Evolutionary conservation across 257 asterid genomes (phyloP).

Genomic region (Ehretia macrophylla): DNA sequence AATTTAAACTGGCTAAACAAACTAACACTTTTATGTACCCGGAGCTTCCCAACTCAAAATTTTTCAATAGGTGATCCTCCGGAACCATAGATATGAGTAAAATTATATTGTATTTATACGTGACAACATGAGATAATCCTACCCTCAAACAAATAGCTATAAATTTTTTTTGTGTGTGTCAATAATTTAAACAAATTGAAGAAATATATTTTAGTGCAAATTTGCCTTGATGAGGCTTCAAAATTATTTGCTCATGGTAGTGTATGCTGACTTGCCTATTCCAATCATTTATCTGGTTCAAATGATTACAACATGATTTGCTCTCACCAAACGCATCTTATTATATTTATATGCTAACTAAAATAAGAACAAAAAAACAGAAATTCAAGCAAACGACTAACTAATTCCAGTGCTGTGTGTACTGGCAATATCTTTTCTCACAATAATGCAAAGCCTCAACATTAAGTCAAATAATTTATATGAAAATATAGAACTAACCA

Average conservation of each 20-base stretch:
- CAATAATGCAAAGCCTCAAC: neutral
- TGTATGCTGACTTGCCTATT: neutral
- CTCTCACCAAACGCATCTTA: neutral
- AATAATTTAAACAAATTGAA: no score
- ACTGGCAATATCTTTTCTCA: slow-evolving; percentile 1
- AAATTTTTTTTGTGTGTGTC: no score
- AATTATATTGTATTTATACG: no score
- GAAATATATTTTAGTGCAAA: neutral
- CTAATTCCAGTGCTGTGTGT: slow-evolving; percentile 2
- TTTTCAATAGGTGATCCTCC: neutral
- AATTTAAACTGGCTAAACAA: no score
- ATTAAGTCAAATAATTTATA: neutral
- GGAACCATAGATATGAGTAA: no score
- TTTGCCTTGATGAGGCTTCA: neutral
- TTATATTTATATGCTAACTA: neutral
- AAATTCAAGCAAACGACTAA: neutral
- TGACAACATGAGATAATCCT: no score
- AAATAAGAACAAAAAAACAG: slow-evolving; percentile 1
- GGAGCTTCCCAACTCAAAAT: no score
- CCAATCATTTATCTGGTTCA: neutral
- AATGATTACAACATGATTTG: neutral
- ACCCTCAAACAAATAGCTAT: neutral
- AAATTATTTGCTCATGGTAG: neutral
- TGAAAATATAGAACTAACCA: no score
- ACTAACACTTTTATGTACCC: no score